Conservation (phyloP, 2,329 filamentous ascomycete species). For the Fusarium oligoseptatum region DNA sequence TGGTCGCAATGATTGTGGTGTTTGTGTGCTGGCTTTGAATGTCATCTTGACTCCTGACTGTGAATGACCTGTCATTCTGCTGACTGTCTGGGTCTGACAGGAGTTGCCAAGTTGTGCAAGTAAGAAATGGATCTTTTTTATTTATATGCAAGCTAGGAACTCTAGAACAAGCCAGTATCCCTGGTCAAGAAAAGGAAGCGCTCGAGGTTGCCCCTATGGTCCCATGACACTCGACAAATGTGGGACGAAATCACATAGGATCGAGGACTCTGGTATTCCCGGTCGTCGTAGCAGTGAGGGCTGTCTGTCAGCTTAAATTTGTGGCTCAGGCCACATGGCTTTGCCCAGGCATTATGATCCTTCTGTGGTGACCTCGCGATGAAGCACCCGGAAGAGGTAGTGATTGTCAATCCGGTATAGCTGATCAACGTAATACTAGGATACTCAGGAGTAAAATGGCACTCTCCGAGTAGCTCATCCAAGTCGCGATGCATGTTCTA, state of each 20-base stretch:
- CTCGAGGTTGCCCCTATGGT: neutral
- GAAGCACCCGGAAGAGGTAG: neutral
- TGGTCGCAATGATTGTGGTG: neutral
- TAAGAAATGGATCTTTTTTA: neutral
- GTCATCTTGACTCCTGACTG: neutral
- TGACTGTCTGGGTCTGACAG: neutral
- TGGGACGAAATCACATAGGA: neutral
- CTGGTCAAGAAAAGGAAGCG: neutral
- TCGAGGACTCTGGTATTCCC: neutral
- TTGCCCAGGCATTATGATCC: neutral
- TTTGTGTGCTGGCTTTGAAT: neutral
- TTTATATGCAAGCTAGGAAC: neutral
- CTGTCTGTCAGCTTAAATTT: neutral
- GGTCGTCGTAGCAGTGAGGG: neutral
- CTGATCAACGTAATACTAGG: neutral
- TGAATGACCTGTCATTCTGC: neutral
- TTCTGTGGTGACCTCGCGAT: neutral
- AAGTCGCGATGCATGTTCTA: neutral
- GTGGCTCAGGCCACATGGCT: neutral
- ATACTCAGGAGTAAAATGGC: neutral
- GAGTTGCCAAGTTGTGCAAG: neutral
- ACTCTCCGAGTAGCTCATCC: neutral
- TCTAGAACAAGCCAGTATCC: neutral
- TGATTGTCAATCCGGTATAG: neutral
- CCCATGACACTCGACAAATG: neutral